These are phyloP conservation scores for Nakataea oryzae DNA, from an alignment of 2,329 filamentous ascomycete species.

Conservation along the genomic window DNA sequence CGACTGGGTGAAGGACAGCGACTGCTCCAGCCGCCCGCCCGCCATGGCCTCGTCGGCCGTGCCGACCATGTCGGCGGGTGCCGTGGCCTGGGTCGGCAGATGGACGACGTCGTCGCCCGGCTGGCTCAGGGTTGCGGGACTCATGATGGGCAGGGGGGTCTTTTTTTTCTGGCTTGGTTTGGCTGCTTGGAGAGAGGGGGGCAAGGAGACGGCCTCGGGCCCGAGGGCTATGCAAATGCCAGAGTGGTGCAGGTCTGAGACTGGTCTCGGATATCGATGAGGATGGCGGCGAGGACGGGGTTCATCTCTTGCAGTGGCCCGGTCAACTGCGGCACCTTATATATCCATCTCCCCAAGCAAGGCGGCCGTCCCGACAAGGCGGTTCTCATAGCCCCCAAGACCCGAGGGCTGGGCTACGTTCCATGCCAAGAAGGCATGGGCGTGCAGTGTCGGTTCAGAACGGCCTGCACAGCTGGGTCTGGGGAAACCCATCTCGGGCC, in stretches of 20 bases:
- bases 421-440: background rate
- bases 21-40: background rate
- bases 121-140: too few relatives aligned
- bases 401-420: too few relatives aligned
- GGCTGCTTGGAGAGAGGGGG: too few relatives aligned
- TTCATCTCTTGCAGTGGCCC: background rate
- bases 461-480: background rate
- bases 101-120: background rate
- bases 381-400: too few relatives aligned
- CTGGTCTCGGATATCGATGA: background rate
- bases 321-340: background rate
- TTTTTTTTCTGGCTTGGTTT: background rate
- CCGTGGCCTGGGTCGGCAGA: background rate
- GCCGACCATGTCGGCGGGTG: background rate
- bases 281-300: background rate
- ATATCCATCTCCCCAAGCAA: background rate
- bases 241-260: too few relatives aligned
- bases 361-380: background rate
- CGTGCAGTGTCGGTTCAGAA: background rate
- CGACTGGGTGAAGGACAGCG: conserved; percentile 6
- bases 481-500: background rate
- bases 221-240: too few relatives aligned
- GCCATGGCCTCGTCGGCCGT: background rate
- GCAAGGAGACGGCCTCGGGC: too few relatives aligned
- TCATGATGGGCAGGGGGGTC: background rate